A percentile compares a stretch with the other conserved stretches of the same genome.
Evolutionary conservation across 2,329 filamentous ascomycete genomes (phyloP).

Genomic region (Diaporthe ilicicola): DNA sequence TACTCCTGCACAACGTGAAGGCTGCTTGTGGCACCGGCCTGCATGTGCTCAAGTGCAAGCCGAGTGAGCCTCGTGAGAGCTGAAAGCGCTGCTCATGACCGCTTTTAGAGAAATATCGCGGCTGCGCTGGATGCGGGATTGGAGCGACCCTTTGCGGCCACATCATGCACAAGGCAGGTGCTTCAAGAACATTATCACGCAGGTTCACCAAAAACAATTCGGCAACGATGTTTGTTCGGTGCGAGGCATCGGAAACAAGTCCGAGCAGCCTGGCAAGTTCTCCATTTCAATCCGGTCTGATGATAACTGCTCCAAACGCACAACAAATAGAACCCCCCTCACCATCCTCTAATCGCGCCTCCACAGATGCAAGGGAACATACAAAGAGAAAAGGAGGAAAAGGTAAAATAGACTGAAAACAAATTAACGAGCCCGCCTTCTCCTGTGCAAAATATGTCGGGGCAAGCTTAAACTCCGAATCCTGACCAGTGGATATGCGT

Average conservation of each 20-base stretch:
- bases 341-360: conserved; percentile 11
- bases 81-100: too few species aligned
- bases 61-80: too few species aligned
- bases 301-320: conserved; percentile 6
- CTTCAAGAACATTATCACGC: neutral
- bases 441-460: neutral
- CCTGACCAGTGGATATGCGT: conserved; percentile 17
- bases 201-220: neutral
- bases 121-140: neutral
- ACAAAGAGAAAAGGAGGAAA: neutral
- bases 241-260: conserved; percentile 16
- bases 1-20: too few species aligned
- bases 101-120: too few species aligned
- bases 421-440: neutral
- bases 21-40: too few species aligned
- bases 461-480: conserved; percentile 7
- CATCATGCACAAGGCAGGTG: neutral
- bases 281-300: neutral
- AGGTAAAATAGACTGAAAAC: neutral
- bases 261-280: conserved; percentile 9
- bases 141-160: neutral
- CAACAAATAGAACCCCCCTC: neutral
- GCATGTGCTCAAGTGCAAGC: too few species aligned
- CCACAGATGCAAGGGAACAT: conserved; percentile 7
- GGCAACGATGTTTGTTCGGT: neutral